A percentile compares a stretch with the other conserved stretches of the same genome.
Conservation (phyloP, 345 rosid species). For the Geranium brycei region DNA sequence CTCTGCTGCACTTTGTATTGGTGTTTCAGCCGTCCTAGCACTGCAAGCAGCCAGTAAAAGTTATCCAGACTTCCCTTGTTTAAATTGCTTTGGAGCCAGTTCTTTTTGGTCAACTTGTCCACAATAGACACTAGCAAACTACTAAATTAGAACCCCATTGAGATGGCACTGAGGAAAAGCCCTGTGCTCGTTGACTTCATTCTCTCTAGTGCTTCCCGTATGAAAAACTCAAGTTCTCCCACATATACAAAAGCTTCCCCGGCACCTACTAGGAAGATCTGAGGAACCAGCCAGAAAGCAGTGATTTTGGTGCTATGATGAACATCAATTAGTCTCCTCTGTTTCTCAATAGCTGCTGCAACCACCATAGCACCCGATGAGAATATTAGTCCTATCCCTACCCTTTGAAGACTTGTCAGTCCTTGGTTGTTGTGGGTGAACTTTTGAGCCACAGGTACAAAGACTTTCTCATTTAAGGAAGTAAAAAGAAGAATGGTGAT, state of each 20-base stretch:
- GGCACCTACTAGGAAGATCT: constrained; percentile 68
- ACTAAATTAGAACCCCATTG: constrained; percentile 85
- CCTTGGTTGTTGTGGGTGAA: constrained; percentile 50
- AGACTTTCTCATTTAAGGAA: constrained; percentile 59
- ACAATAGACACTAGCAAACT: constrained; percentile 64
- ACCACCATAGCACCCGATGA: constrained; percentile 57
- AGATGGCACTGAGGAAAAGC: constrained; percentile 60
- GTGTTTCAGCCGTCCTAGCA: constrained; percentile 50
- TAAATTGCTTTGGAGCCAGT: constrained; percentile 62
- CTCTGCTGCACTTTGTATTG: constrained; percentile 46
- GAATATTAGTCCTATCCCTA: constrained; percentile 59
- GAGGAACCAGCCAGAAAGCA: constrained; percentile 75
- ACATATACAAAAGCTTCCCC: constrained; percentile 94
- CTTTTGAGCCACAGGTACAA: constrained; percentile 51
- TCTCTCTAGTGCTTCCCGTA: constrained; percentile 74
- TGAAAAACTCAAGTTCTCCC: constrained; percentile 89
- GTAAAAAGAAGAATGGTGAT: constrained; percentile 68
- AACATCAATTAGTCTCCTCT: constrained; percentile 32
- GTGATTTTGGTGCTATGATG: constrained; percentile 21
- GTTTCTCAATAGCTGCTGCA: constrained; percentile 49
- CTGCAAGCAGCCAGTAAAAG: constrained; percentile 73
- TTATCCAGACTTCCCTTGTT: constrained; percentile 43
- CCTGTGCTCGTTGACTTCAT: constrained; percentile 98
- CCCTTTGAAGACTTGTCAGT: constrained; percentile 79
- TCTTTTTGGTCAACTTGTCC: constrained; percentile 37